phyloP scores from a whole-genome alignment of 352 stramenopile species.

The Pythium phragmiticola region DNA sequence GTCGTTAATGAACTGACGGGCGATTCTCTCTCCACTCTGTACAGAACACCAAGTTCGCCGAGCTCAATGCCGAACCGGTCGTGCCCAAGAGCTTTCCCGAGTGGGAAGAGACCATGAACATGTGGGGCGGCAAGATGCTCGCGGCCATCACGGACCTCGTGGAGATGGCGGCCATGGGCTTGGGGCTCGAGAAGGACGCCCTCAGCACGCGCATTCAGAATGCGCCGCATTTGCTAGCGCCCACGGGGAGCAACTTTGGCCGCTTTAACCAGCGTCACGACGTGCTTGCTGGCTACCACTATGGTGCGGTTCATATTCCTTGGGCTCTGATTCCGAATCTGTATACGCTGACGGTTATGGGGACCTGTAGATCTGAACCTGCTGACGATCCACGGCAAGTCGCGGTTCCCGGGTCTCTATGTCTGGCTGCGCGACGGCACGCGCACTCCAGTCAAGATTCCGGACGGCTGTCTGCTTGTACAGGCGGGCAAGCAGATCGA shows the following conservation, averaged over 20 bases:
- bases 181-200: conserved; percentile 78
- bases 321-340: not conserved
- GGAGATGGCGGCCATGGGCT: conserved; percentile 85
- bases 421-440: conserved; percentile 90
- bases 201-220: conserved; percentile 79
- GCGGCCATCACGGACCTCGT: conserved; percentile 76
- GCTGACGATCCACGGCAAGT: conserved; percentile 93
- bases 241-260: conserved; percentile 88
- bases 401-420: conserved; percentile 87
- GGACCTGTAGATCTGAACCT: conserved; percentile 83
- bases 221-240: conserved; percentile 89
- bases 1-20: not conserved
- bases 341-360: not conserved
- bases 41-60: conserved; percentile 68
- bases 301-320: conserved; percentile 32
- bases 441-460: conserved; percentile 85
- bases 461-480: conserved; percentile 86
- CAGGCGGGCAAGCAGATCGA: conserved; percentile 91
- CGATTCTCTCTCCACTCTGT: not conserved
- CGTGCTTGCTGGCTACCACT: conserved; percentile 92
- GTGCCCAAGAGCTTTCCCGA: conserved; percentile 83
- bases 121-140: conserved; percentile 91
- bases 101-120: conserved; percentile 89
- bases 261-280: conserved; percentile 79
- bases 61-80: conserved; percentile 88